Conservation (phyloP, 129 eudicot genomes). For the Dittrichia graveolens region DNA sequence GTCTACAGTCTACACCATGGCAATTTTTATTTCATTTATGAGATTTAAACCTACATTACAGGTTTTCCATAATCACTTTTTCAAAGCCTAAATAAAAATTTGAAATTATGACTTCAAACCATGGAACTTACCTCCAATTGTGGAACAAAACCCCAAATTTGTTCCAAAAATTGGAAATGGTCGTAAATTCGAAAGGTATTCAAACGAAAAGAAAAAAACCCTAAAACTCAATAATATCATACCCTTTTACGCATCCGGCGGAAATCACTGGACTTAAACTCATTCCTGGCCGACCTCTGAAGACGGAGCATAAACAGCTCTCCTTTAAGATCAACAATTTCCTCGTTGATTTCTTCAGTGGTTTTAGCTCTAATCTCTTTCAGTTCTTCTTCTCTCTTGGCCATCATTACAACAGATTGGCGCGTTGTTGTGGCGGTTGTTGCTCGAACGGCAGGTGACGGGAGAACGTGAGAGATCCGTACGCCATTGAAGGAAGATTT, state of each 20-base stretch:
- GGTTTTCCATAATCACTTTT: not conserved
- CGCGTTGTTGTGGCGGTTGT: conserved; percentile 18
- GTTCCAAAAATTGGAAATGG: conserved; percentile 1
- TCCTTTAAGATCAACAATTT: conserved; percentile 82
- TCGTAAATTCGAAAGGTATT: conserved; percentile 5
- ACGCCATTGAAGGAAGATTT: conserved; percentile 73
- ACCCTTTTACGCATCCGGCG: conserved; percentile 98
- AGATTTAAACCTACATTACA: not conserved
- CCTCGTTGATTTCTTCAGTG: conserved; percentile 73
- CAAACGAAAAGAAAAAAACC: not conserved
- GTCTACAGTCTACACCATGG: not conserved
- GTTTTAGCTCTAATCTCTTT: conserved; percentile 69
- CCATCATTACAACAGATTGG: conserved; percentile 67
- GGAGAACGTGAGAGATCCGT: conserved; percentile 42
- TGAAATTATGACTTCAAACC: not conserved
- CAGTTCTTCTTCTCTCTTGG: conserved; percentile 76
- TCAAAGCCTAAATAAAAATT: not conserved
- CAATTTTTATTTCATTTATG: not conserved
- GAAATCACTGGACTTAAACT: conserved; percentile 90
- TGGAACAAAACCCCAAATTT: conserved; percentile 17
- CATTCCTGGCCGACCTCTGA: conserved; percentile 74
- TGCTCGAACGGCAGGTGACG: conserved; percentile 23
- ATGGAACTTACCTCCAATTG: conserved; percentile 17
- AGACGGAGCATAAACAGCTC: conserved; percentile 93
- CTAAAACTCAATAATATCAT: conserved; percentile 13